These are phyloP conservation scores for Endotrypanum monterogeii DNA, from an alignment of 208 protist species.

Conservation along the genomic window DNA sequence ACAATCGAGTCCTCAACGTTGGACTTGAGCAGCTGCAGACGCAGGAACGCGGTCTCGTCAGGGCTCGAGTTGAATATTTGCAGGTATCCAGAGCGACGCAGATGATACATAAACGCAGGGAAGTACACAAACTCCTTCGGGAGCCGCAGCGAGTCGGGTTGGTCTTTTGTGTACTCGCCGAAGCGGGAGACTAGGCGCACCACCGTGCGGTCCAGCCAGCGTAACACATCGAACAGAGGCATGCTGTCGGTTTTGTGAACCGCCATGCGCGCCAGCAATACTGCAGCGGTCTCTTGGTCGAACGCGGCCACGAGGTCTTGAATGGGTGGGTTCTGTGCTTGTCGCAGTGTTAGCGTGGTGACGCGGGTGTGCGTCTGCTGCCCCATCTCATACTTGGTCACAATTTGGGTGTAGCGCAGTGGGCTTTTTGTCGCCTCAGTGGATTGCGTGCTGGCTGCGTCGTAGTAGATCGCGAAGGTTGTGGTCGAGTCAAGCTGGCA, in stretches of 20 bases:
- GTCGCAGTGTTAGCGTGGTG: constrained; percentile 78
- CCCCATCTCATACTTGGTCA: constrained; percentile 96
- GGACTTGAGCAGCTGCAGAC: constrained; percentile 96
- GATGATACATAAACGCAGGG: constrained; percentile 99
- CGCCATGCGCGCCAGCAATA: constrained; percentile 97
- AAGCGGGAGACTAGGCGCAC: constrained; percentile 98
- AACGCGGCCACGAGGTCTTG: constrained; percentile 89
- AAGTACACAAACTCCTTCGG: constrained; percentile 95
- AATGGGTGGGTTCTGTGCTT: constrained; percentile 51
- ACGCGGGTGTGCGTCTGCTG: constrained; percentile 83
- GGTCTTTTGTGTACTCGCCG: constrained; percentile 91
- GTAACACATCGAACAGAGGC: constrained; percentile 97
- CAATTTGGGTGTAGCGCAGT: constrained; percentile 92
- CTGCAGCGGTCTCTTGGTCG: constrained; percentile 98
- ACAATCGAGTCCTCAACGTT: constrained; percentile 93
- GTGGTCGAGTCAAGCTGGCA: constrained; percentile 92
- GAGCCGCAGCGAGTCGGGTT: constrained; percentile 92
- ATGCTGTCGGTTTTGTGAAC: constrained; percentile 96
- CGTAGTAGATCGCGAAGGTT: constrained; percentile 97
- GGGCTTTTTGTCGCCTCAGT: constrained; percentile 26
- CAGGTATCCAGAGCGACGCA: constrained; percentile 97
- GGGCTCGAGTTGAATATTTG: constrained; percentile 98
- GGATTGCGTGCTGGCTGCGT: constrained; percentile 80
- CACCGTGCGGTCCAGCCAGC: constrained; percentile 98
- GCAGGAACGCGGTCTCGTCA: constrained; percentile 98